Evolutionary conservation across 331 rosid genomes (phyloP), one percentile per base, ranked within the genome.

Genomic region (Quercus phellos): DNA sequence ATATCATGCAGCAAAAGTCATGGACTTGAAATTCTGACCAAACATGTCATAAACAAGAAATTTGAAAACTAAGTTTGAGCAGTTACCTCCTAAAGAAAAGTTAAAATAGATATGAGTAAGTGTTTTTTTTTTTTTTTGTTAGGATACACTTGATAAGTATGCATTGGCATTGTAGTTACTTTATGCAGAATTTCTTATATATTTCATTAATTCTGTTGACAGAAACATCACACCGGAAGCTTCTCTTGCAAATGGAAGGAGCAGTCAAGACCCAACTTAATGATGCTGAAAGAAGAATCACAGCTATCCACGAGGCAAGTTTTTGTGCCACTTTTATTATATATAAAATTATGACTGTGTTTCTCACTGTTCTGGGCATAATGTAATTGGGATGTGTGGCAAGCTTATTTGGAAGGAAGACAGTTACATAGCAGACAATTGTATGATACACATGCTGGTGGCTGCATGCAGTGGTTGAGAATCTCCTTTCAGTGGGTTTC

Each of bases 191-290:
- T 76, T 78, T 79, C 77, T 56, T 73, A 38, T 58, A 51, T 74
- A 51, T 70, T 74, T 74, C 61, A 22, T 79, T 73, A 34, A 51
- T 71, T 81, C 6, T 46, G 59, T 79, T 68, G 58, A n/a, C 92
- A 95, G 99, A 91, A 79, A 88, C 84, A 79, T 88, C 89, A 70
- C 92, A 95, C 58, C 81, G 83, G 58, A 93, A 90, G 88, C 92
- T 88, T 84, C 82, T 95, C 27, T 55, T 84, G 75, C 94, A 90
- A 89, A 91, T 84, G 87, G 97, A 95, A 87, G 90, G 80, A 84
- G 84, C 85, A 77, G 79, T 88, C 78, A 90, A 86, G 77, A 67
- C 79, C 80, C 89, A 86, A 83, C 86, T 95, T 74, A 84, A 77
- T 21, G 94, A 91, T 70, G 93, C 98, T 78, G 85, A 95, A 76